Conservation (phyloP, 2,329 filamentous ascomycete species). For the Microascus cirrosus region DNA sequence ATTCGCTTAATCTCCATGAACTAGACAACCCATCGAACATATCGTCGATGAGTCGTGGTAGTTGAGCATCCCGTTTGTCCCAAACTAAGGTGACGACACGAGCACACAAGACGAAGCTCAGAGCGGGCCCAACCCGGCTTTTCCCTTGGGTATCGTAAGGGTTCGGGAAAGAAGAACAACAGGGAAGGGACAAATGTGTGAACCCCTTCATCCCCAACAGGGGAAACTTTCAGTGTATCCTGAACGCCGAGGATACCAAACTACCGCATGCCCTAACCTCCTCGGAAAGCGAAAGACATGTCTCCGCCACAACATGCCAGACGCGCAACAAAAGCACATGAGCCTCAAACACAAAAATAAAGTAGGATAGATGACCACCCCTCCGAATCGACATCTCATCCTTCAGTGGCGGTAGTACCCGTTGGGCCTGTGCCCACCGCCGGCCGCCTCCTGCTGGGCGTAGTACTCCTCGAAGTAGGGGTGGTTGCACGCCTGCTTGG, state of each 20-base stretch:
- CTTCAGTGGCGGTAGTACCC: constrained; percentile 18
- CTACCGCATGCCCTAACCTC: background rate
- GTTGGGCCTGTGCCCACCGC: constrained; percentile 15
- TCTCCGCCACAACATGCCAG: background rate
- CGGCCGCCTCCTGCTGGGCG: constrained; percentile 14
- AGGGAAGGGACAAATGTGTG: background rate
- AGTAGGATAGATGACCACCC: background rate
- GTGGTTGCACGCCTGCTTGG: constrained; percentile 77
- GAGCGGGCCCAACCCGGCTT: background rate
- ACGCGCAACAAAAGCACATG: background rate
- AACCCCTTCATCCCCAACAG: background rate
- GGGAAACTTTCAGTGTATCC: background rate
- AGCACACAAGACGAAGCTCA: background rate
- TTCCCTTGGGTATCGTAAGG: background rate
- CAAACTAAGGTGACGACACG: background rate
- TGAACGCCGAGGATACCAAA: constrained; percentile 3
- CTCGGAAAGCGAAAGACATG: background rate
- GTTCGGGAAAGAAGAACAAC: background rate
- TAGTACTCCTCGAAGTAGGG: constrained; percentile 57
- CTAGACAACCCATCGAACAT: too few species aligned
- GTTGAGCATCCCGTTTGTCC: background rate
- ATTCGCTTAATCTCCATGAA: background rate
- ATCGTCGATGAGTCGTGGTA: background rate
- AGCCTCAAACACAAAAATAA: background rate
- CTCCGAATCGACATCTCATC: too few species aligned